Conservation (phyloP, 2,329 filamentous ascomycete species). For the Cladophialophora yegresii region DNA sequence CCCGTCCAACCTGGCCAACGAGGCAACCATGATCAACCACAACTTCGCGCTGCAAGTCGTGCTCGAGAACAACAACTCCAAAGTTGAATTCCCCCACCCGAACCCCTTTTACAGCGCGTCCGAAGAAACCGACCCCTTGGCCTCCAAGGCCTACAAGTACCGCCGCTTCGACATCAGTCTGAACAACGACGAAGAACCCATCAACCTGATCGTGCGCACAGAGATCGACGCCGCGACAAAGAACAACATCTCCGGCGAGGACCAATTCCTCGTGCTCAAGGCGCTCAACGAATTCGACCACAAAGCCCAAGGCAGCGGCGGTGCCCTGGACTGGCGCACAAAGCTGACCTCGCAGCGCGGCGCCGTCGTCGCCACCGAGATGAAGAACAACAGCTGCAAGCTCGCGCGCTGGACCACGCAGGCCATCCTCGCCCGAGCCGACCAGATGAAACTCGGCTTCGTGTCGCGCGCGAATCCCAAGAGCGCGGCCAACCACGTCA, state of each 20-base stretch:
- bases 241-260: conserved; percentile 87
- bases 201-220: conserved; percentile 89
- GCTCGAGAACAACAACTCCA: conserved; percentile 72
- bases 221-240: conserved; percentile 95
- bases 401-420: conserved; percentile 96
- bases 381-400: conserved; percentile 99
- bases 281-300: conserved; percentile 98
- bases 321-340: conserved; percentile 92
- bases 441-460: conserved; percentile 98
- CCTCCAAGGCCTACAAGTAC: conserved; percentile 98
- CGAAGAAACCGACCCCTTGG: conserved; percentile 89
- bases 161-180: conserved; percentile 93
- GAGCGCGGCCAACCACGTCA: conserved; percentile 87
- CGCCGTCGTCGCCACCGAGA: conserved; percentile 96
- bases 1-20: conserved; percentile 86
- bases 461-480: conserved; percentile 93
- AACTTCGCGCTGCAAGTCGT: conserved; percentile 98
- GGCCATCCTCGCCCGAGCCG: conserved; percentile 94
- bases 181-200: conserved; percentile 84
- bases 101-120: conserved; percentile 97
- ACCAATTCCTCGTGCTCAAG: conserved; percentile 89
- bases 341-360: conserved; percentile 94
- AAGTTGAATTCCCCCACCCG: conserved; percentile 79
- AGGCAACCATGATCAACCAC: conserved; percentile 99
- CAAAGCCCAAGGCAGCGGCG: conserved; percentile 93